These are phyloP conservation scores for Rhizophlyctis rosea DNA, from an alignment of 192 early-diverging fungal species.

Conservation along the genomic window DNA sequence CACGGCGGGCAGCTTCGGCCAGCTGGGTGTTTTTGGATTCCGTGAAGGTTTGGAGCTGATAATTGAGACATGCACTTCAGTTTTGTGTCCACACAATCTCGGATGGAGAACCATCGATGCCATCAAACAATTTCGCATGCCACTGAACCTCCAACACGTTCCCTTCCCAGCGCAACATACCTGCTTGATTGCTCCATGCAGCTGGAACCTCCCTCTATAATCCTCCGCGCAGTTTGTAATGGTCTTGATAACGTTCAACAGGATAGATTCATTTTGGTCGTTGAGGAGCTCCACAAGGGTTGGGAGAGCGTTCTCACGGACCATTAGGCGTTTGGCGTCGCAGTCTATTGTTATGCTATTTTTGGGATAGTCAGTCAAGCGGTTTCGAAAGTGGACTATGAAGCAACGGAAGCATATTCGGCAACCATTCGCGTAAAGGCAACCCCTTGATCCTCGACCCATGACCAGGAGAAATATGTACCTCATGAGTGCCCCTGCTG, in stretches of 20 bases:
- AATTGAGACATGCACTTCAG: not conserved
- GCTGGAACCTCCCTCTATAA: slow-evolving; percentile 55
- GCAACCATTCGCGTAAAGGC: no score
- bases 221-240: slow-evolving; percentile 59
- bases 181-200: slow-evolving; percentile 47
- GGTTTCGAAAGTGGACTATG: not conserved
- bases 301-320: slow-evolving; percentile 35
- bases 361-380: slow-evolving; percentile 6
- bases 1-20: slow-evolving; percentile 41
- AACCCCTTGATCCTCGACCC: not conserved
- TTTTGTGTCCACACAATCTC: not conserved
- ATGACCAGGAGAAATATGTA: slow-evolving; percentile 1
- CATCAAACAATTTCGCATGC: no score
- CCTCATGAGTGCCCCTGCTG: slow-evolving; percentile 54
- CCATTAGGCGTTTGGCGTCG: slow-evolving; percentile 50
- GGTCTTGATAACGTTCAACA: slow-evolving; percentile 50
- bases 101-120: no score
- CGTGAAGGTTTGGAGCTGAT: slow-evolving; percentile 34
- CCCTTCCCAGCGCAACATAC: no score
- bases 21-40: slow-evolving; percentile 38
- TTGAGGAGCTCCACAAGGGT: slow-evolving; percentile 41
- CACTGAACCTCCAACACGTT: no score
- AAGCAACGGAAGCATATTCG: not conserved
- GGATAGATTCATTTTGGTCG: slow-evolving; percentile 44
- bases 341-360: slow-evolving; percentile 50